Evolutionary conservation across 176 grass and related monocot species (phyloP).

Genomic region (Cenchrus americanus): DNA sequence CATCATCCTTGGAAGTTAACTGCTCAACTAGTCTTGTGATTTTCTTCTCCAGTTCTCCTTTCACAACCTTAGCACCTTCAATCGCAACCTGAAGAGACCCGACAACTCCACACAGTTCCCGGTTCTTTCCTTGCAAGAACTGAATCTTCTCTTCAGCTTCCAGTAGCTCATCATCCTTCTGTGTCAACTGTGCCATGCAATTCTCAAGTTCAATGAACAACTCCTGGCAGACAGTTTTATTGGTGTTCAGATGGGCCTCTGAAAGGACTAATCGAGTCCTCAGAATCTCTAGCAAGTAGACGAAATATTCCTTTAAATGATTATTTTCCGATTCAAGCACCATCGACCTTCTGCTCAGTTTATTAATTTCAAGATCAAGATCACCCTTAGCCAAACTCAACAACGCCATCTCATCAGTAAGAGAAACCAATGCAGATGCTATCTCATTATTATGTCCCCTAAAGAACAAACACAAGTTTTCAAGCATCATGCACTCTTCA

Average conservation of each 20-base stretch:
- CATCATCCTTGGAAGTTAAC: slow-evolving; percentile 42
- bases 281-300: slow-evolving; percentile 64
- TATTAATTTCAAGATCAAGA: slow-evolving; percentile 44
- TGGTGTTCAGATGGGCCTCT: slow-evolving; percentile 73
- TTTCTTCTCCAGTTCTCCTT: slow-evolving; percentile 69
- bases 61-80: slow-evolving; percentile 58
- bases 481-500: slow-evolving; percentile 69
- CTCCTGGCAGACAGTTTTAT: slow-evolving; percentile 53
- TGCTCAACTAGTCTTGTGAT: slow-evolving; percentile 40
- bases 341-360: slow-evolving; percentile 49
- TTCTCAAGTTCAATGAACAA: slow-evolving; percentile 58
- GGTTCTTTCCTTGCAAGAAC: slow-evolving; percentile 55
- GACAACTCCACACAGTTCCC: slow-evolving; percentile 55
- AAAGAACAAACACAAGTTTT: slow-evolving; percentile 77
- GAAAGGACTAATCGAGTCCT: slow-evolving; percentile 60
- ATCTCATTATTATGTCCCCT: slow-evolving; percentile 78
- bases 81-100: slow-evolving; percentile 61
- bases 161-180: slow-evolving; percentile 58
- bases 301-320: slow-evolving; percentile 55
- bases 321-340: slow-evolving; percentile 67
- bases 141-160: slow-evolving; percentile 68
- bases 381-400: slow-evolving; percentile 62
- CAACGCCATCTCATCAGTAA: slow-evolving; percentile 68
- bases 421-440: slow-evolving; percentile 59
- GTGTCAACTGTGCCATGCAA: slow-evolving; percentile 39